phyloP scores from a whole-genome alignment of 345 rosid species.

The Kandelia obovata region DNA sequence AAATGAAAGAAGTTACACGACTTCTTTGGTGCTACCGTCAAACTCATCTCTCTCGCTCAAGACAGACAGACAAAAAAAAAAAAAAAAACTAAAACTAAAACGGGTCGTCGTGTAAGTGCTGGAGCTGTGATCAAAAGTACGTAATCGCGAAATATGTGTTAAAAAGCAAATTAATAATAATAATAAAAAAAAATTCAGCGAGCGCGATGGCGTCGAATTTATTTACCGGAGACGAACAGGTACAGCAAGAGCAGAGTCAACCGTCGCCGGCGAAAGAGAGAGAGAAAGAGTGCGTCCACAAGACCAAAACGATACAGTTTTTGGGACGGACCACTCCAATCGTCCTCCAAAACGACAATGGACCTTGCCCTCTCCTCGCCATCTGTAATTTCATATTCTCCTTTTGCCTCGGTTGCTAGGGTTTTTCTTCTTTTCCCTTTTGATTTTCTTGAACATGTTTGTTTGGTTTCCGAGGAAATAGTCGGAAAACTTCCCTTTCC shows the following conservation, averaged over 20 bases:
- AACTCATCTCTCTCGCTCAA: neutral
- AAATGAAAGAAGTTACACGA: neutral
- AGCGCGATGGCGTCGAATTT: conserved; percentile 7
- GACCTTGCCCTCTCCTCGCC: conserved; percentile 97
- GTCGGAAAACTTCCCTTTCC: too few species aligned
- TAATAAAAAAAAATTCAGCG: conserved; percentile 1
- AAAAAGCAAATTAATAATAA: neutral
- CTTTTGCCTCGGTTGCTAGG: neutral
- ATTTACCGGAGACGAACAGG: conserved; percentile 1
- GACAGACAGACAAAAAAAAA: too few species aligned
- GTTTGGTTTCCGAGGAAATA: conserved; percentile 5
- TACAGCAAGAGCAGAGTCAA: conserved; percentile 6
- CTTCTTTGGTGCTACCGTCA: neutral
- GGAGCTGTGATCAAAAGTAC: too few species aligned
- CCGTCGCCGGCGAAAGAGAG: conserved; percentile 4
- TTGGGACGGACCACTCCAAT: conserved; percentile 82
- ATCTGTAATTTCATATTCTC: conserved; percentile 58
- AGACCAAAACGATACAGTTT: conserved; percentile 78
- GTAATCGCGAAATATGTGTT: too few species aligned
- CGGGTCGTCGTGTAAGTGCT: too few species aligned
- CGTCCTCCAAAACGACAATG: conserved; percentile 94
- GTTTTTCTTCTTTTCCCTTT: neutral
- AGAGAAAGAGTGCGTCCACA: conserved; percentile 56
- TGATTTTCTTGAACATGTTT: neutral
- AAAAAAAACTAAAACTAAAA: too few species aligned